Evolutionary conservation across 768 basidiomycete genomes (phyloP).

Genomic region (Dentipellis sp.): DNA sequence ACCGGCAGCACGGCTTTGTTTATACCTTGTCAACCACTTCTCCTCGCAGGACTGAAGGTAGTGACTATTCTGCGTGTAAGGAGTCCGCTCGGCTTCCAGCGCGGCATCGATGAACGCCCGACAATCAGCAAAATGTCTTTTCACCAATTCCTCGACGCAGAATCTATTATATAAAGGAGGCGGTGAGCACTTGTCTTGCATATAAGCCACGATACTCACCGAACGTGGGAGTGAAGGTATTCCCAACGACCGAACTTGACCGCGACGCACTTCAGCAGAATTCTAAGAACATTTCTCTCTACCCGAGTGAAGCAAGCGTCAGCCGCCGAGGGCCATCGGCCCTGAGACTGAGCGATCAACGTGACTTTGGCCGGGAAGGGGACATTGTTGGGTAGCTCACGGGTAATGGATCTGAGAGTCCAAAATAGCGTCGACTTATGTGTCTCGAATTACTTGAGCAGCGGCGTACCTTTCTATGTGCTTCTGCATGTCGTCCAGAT

Average conservation of each 20-base stretch:
- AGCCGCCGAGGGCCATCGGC: neutral
- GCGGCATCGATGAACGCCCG: neutral
- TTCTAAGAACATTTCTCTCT: too few species aligned
- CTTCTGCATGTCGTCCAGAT: neutral
- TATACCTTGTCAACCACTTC: neutral
- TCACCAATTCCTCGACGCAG: neutral
- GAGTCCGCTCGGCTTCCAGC: neutral
- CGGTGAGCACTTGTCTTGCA: too few species aligned
- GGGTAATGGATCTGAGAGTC: neutral
- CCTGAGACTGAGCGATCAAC: neutral
- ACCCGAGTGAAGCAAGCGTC: neutral
- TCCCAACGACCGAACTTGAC: neutral
- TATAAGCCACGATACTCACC: neutral
- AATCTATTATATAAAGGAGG: neutral
- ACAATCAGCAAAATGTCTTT: neutral
- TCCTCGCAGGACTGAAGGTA: neutral
- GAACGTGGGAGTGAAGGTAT: neutral
- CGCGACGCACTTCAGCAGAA: neutral
- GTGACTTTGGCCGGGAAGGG: neutral
- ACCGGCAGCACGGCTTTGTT: neutral
- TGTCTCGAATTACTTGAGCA: too few species aligned
- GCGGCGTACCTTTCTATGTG: neutral
- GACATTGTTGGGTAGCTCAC: conserved; percentile 1
- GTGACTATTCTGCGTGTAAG: neutral
- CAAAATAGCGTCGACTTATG: too few species aligned